phyloP scores from a whole-genome alignment of 345 rosid genomes.

The Erucastrum elatum region DNA sequence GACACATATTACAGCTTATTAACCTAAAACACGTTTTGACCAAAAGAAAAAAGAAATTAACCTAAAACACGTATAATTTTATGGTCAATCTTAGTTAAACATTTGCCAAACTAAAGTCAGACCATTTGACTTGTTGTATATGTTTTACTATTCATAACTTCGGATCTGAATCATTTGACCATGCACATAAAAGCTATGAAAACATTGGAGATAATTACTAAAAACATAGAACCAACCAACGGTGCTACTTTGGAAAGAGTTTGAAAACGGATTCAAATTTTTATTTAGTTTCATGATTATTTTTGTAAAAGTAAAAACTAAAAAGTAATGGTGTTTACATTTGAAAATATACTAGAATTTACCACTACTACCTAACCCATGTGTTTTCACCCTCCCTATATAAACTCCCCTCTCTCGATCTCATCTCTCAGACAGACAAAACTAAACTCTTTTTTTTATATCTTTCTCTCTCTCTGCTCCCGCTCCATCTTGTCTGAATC shows the following conservation, averaged over 20 bases:
- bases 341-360: no score
- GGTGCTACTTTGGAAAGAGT: constrained; percentile 1
- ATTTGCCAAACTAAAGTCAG: not conserved
- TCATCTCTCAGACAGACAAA: constrained; percentile 15
- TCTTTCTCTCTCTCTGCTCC: not conserved
- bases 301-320: no score
- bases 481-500: constrained; percentile 27
- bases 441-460: not conserved
- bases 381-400: constrained; percentile 34
- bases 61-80: not conserved
- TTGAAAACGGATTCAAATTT: not conserved
- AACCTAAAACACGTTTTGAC: not conserved
- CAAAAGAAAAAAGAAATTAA: not conserved
- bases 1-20: not conserved
- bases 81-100: constrained; percentile 10
- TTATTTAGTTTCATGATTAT: no score
- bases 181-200: not conserved
- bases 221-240: not conserved
- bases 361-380: constrained; percentile 12
- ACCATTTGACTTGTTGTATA: not conserved
- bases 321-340: no score
- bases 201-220: not conserved
- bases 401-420: constrained; percentile 16
- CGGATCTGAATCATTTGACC: not conserved
- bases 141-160: not conserved